Evolutionary conservation across 257 asterid species (phyloP).

Genomic region (Osmanthus fragrans): DNA sequence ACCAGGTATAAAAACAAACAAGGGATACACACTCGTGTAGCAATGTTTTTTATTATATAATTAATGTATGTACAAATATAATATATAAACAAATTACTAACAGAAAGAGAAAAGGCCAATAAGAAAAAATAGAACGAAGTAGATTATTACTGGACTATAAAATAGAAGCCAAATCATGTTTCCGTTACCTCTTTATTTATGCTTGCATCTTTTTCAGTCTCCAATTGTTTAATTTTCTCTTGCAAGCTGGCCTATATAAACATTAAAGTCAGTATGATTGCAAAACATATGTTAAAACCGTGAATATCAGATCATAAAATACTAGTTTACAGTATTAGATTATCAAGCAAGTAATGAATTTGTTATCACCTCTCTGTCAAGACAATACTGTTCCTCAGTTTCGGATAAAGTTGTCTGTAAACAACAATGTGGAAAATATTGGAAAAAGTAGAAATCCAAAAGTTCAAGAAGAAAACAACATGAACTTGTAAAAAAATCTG

Average conservation of each 20-base stretch:
- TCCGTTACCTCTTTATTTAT: slow-evolving; percentile 48
- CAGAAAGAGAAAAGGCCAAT: not conserved
- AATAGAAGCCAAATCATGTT: not conserved
- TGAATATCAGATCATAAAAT: slow-evolving; percentile 14
- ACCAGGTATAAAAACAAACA: not conserved
- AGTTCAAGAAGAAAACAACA: not conserved
- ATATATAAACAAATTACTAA: no score
- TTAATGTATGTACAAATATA: no score
- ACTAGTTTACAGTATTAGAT: not conserved
- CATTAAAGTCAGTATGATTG: slow-evolving; percentile 32
- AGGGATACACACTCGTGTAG: not conserved
- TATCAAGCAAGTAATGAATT: not conserved
- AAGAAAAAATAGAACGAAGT: not conserved
- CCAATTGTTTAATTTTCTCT: slow-evolving; percentile 43
- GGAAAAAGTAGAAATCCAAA: slow-evolving; percentile 4
- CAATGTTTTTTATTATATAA: no score
- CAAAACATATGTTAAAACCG: slow-evolving; percentile 17
- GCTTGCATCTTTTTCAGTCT: slow-evolving; percentile 45
- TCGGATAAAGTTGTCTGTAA: slow-evolving; percentile 37
- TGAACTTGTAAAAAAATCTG: not conserved
- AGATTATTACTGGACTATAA: not conserved
- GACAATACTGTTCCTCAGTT: slow-evolving; percentile 37
- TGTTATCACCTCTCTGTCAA: slow-evolving; percentile 51
- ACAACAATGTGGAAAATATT: slow-evolving; percentile 7
- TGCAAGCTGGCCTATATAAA: slow-evolving; percentile 44